Evolutionary conservation across 2,329 filamentous ascomycete species (phyloP), one percentile per base, ranked within the genome.

Genomic region (Metarhizium album): DNA sequence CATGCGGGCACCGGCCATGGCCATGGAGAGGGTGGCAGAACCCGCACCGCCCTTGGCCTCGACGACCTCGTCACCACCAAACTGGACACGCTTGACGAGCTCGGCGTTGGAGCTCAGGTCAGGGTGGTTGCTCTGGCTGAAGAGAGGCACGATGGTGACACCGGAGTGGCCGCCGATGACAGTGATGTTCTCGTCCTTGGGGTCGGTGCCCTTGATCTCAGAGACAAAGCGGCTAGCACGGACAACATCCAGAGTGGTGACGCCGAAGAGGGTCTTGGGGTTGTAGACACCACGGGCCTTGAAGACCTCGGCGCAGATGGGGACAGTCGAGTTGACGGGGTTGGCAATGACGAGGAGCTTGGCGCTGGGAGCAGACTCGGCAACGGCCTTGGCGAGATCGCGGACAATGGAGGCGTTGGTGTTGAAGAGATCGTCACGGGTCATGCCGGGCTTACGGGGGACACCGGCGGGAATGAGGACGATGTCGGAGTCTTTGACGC

Each of bases 321-420:
- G 93, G 66, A 98, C 93, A 67, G 93, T 98, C 64, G 90, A 96
- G 89, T 98, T 98, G 77, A 98, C 90, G 56, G 93, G 93, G 84
- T 98, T 98, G 74, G 90, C 83, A 76, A 98, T 98, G 79, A 98
- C 83, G 69, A 97, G 83, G 71, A 97, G 80, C 76, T 95, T 95
- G 73, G 93, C 93, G 58, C 96, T 80, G 65, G 93, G 93, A 68
- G 85, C 81, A 62, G 87, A 81, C 66, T 95, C 83, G 66, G 93
- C 93, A 67, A 83, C 84, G 64, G 90, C 90, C 83, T 95, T 95
- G 76, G 91, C 90, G 60, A 98, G 84, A 74, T 97, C 93, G 68
- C 91, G 90, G 70, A 98, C 93, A 72, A 98, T 98, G 70, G 89
- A 95, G 73, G 93, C 93, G 74, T 98, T 98, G 81, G 91, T 98